Evolutionary conservation across 805 yeast genomes (phyloP).

Genomic region (Sugiyamaella smithiae): DNA sequence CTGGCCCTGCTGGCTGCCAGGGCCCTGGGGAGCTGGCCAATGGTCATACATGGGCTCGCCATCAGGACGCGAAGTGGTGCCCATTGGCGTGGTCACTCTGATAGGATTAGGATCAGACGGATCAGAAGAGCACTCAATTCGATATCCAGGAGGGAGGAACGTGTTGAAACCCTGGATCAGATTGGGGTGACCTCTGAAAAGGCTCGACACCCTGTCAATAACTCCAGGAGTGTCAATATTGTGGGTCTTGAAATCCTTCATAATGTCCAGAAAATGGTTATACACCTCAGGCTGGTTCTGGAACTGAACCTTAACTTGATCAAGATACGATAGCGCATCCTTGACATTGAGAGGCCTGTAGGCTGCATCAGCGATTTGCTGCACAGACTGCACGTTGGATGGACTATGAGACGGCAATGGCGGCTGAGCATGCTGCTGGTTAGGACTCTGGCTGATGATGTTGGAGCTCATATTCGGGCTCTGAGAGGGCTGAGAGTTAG

Average conservation of each 20-base stretch:
- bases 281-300: constrained; percentile 91
- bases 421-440: constrained; percentile 6
- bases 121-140: constrained; percentile 84
- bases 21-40: constrained; percentile 15
- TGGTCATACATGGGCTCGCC: constrained; percentile 34
- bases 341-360: constrained; percentile 80
- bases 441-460: constrained; percentile 13
- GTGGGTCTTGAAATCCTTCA: constrained; percentile 98
- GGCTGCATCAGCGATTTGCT: constrained; percentile 28
- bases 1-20: constrained; percentile 14
- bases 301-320: constrained; percentile 92
- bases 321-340: constrained; percentile 92
- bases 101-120: constrained; percentile 91
- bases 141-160: constrained; percentile 92
- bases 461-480: constrained; percentile 13
- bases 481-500: constrained; percentile 6
- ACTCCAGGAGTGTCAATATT: constrained; percentile 96
- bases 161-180: constrained; percentile 97
- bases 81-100: constrained; percentile 92
- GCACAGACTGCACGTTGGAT: constrained; percentile 9
- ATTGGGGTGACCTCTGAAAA: constrained; percentile 88
- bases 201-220: constrained; percentile 86
- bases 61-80: constrained; percentile 68
- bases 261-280: constrained; percentile 92
- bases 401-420: constrained; percentile 13